Percentiles rank a stretch among this genome's conserved stretches.
These are phyloP conservation scores for Colletotrichum liaoningense DNA, from an alignment of 2,329 filamentous ascomycete genomes.

Conservation along the genomic window DNA sequence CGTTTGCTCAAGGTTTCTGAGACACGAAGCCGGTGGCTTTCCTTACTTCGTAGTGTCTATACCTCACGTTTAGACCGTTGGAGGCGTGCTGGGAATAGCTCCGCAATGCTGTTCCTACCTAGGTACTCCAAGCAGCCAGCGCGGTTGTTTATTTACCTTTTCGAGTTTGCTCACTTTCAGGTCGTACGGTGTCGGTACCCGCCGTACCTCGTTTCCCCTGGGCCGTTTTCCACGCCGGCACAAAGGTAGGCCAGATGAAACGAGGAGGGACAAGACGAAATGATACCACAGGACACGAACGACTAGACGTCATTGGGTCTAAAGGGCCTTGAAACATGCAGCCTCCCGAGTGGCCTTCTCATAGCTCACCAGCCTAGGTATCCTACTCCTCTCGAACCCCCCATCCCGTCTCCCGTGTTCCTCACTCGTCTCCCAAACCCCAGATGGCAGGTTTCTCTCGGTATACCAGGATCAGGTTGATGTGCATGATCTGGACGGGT, in stretches of 20 bases:
- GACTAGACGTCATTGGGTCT: constrained; percentile 1
- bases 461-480: not conserved
- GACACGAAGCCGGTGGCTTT: not conserved
- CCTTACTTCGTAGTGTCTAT: not conserved
- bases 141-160: not conserved
- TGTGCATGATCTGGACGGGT: constrained; percentile 2
- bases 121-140: not conserved
- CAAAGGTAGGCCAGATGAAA: not conserved
- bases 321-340: constrained; percentile 14
- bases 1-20: not conserved
- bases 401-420: not conserved
- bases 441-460: not conserved
- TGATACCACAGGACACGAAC: not conserved
- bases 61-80: not conserved
- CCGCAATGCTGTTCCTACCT: not conserved
- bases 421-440: not conserved
- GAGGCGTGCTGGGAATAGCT: not conserved
- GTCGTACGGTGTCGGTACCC: not conserved
- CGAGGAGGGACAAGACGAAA: not conserved
- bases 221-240: too few relatives aligned
- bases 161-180: not conserved
- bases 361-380: too few relatives aligned
- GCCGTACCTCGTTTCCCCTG: too few relatives aligned
- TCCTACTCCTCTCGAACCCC: not conserved
- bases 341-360: not conserved